Evolutionary conservation across 2,329 filamentous ascomycete genomes (phyloP).

Genomic region (Pezicula carpinea): DNA sequence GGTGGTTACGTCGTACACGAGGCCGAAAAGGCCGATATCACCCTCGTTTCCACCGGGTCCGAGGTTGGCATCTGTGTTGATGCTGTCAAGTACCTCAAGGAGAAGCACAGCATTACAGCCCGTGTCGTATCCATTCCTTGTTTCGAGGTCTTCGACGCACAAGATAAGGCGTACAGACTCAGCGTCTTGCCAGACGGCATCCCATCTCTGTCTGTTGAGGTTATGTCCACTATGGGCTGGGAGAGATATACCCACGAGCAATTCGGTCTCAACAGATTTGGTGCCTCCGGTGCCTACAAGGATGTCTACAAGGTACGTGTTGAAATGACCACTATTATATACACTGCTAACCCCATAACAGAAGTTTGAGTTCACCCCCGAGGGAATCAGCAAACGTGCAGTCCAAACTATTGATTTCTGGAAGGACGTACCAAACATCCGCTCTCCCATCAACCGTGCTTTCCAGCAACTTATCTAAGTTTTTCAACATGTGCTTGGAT

Average conservation of each 20-base stretch:
- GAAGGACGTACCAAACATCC: conserved; percentile 86
- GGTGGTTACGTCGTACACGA: conserved; percentile 92
- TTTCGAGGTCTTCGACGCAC: conserved; percentile 93
- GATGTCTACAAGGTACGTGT: conserved; percentile 82
- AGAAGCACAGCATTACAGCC: conserved; percentile 81
- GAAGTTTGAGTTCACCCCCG: conserved; percentile 99
- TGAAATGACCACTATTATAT: background rate
- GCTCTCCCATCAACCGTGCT: conserved; percentile 93
- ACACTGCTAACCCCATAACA: conserved; percentile 41
- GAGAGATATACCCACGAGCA: conserved; percentile 99
- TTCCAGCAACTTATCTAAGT: conserved; percentile 93
- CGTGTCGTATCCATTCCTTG: conserved; percentile 95
- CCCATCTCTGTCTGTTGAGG: conserved; percentile 88
- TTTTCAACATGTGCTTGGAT: background rate
- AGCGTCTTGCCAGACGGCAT: conserved; percentile 91
- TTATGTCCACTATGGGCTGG: conserved; percentile 97
- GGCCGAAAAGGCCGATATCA: conserved; percentile 77
- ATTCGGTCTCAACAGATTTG: conserved; percentile 98
- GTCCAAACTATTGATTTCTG: conserved; percentile 92
- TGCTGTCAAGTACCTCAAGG: conserved; percentile 83
- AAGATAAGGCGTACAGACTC: conserved; percentile 92
- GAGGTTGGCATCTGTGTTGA: conserved; percentile 94
- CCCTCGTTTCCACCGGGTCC: conserved; percentile 90
- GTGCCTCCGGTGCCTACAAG: conserved; percentile 95
- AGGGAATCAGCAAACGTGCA: conserved; percentile 94